Evolutionary conservation across 495 filamentous ascomycete genomes (phyloP), one percentile per base, ranked within the genome.

Genomic region (Xylaria venustula): DNA sequence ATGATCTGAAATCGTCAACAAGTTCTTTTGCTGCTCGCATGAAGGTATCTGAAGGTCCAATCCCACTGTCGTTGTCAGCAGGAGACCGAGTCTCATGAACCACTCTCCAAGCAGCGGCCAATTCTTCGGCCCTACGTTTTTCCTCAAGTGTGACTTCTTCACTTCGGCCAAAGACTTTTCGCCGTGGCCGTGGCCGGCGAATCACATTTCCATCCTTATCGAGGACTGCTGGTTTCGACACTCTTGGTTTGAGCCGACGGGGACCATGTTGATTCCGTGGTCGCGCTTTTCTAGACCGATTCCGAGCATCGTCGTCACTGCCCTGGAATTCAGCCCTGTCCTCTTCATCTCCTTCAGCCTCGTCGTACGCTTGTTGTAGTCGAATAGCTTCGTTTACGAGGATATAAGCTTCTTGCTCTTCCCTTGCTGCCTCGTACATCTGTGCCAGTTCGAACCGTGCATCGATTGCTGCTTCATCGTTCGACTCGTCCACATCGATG

Each of bases 1-100:
- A 89, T 11, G 84, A 82, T 37, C 87, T 81, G 71, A 97, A 98
- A 56, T 92, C 90, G 63, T 92, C 84, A 17, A 92, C 79, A 19
- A 97, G 78, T 52, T 84, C 81, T 67, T 85, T 83, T 0, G 91
- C 90, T 32, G 87, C 87, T 62, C 86, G 80, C 71, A 95, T 85
- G 87, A 71, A 71, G 25, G 54, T 23, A 30, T 36, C 53, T 0
- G 67, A 66, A 53, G 67, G 67, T 3, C 54, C 63, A 17, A 14
- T 26, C 23, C 40, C 32, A 9, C 6, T n/a, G 17, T 4, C 15
- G 20, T 28, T 25, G 17, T 49, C 51, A 52, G 44, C 37, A 2
- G 41, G 22, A 19, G 37, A 56, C 12, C 67, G 58, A 32, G 45
- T 62, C n/a, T 44, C 42, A 30, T 64, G 64, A 23, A 71, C 63